Base-by-base conservation (phyloP, 345 rosid genomes). In the Noccaea caerulescens region DNA sequence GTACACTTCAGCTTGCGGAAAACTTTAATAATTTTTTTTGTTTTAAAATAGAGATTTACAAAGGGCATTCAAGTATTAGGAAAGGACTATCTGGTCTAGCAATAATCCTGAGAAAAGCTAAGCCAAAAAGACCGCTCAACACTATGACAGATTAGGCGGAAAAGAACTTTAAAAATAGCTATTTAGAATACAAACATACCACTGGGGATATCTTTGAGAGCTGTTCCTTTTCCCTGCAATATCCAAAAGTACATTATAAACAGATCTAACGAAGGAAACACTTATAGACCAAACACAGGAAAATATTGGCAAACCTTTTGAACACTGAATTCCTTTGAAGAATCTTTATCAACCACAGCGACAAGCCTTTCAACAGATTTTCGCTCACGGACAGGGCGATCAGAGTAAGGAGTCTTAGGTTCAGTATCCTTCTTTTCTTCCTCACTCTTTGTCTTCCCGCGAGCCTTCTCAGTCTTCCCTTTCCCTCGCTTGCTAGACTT, bases 311-410 rank as follows among this genome's bases (percentile, higher is more conserved):
- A 67, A 47, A 93, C 98, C 97, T 91, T 91, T 72, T 81, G 87
- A 65, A 93, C 81, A 5, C 83, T 87, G 54, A 93, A 74, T 68
- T 89, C 98, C 75, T 56, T 93, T 32, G 68, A 62, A 59, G 88
- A 58, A 68, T 90, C 94, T 76, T 77, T 93, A 52, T 91, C 98
- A 63, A 91, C 39, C 47, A 88, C 58, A 2, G 96, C 90, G 27
- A 93, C 98, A 57, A 93, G 85, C 82, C 98, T 89, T 76, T 93
- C 98, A 71, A 91, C 98, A 67, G 92, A 85, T 72, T 89, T 93
- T 11, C 98, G 81, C 82, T 91, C 96, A 16, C 98, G 90, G 64
- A 88, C 94, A 13, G 97, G 98, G 63, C 98, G 88, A 79, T 90
- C 91, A 65, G 75, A 73, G 54, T 63, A 62, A 82, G 92, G 97